phyloP scores from a whole-genome alignment of 176 grass and related monocot species.

The Lolium rigidum region DNA sequence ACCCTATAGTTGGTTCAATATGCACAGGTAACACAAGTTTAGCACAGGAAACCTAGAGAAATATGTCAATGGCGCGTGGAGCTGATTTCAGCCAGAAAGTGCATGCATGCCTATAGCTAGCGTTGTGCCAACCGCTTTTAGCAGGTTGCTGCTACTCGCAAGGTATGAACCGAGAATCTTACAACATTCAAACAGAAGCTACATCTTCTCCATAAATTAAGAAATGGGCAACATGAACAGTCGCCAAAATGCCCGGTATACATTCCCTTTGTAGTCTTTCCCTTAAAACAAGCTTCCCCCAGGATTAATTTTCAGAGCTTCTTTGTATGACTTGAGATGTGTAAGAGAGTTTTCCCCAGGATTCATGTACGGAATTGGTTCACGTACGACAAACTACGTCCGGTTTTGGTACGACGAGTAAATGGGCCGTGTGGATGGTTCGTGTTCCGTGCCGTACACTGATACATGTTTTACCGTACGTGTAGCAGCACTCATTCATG shows the following conservation, averaged over 20 bases:
- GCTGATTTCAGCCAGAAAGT: background rate
- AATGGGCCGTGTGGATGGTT: too few relatives aligned
- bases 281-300: background rate
- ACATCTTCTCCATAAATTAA: background rate
- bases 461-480: too few relatives aligned
- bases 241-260: background rate
- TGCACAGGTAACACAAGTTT: background rate
- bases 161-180: background rate
- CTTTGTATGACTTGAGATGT: background rate
- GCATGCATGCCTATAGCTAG: background rate
- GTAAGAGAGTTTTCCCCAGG: background rate
- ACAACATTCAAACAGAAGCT: background rate
- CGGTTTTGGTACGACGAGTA: too few relatives aligned
- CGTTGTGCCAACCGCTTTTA: background rate
- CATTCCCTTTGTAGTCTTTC: background rate
- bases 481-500: too few relatives aligned
- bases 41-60: background rate
- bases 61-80: background rate
- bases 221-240: background rate
- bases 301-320: background rate
- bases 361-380: too few relatives aligned
- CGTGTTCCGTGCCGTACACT: too few relatives aligned
- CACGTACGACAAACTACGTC: too few relatives aligned
- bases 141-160: background rate
- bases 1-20: background rate